Base-by-base conservation (phyloP, 2,329 filamentous ascomycete genomes). In the Botrytis galanthina region DNA sequence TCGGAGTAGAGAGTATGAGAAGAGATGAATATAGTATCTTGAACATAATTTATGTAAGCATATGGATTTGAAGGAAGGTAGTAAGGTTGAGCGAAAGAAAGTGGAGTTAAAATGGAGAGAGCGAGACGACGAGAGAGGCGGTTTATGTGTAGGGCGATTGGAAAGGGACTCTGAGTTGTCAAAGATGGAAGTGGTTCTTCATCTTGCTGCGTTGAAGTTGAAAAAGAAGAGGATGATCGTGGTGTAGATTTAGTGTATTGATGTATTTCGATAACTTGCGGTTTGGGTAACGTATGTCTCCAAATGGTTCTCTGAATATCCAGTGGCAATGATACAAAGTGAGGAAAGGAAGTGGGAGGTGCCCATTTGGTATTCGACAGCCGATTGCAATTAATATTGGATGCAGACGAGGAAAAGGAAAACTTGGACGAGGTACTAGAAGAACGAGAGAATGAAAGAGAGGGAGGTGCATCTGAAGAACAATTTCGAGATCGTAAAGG, bases 11-110 rank as follows among this genome's bases (percentile, higher is more conserved):
- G 26, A 6, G 46, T 39, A 3, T 22, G 20, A 3, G 61, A 22
- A 8, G 37, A 57, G 9, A 72, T 37, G 20, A 29, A 72, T 16
- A 72, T 57, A n/a, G 61, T 72, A 6, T 66, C 61, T 12, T 29
- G 37, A 10, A 8, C 8, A n/a, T 66, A 66, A 16, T 72, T 22
- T 26, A 72, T 72, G n/a, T 72, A 72, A 4, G 48, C 44, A n/a
- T 71, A 71, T 48, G 63, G 63, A 16, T 67, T 51, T 39, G 63
- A 67, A 26, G 61, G 70, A 2, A 72, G 60, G 5, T 66, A 72
- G 35, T 72, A 72, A 1, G 70, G 70, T 3, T 72, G 70, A 8
- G 46, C 44, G 44, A 72, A 46, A 8, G 61, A 57, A 1, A 72
- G 48, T 7, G 32, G n/a, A 4, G 42, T 35, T 1, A 66, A 26